A percentile compares a stretch with the other conserved stretches of the same genome.
These are phyloP conservation scores for Paramecium pentaurelia DNA, from an alignment of 73 alveolate species.

Conservation along the genomic window DNA sequence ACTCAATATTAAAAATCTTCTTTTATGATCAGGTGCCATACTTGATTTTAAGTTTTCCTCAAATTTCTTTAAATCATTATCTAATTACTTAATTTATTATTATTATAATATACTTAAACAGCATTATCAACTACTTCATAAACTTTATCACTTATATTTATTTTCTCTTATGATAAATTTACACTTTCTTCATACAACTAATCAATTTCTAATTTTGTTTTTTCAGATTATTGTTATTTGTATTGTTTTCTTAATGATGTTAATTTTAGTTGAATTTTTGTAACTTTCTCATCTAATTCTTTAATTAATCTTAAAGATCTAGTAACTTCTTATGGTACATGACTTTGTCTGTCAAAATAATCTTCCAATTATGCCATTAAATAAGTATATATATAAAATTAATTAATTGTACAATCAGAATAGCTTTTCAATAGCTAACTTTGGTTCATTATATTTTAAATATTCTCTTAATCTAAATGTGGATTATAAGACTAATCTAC, in stretches of 20 bases:
- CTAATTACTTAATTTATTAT: not conserved
- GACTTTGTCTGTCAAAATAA: conserved; percentile 44
- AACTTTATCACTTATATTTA: not conserved
- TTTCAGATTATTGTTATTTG: not conserved
- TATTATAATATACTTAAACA: not conserved
- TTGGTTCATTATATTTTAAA: not conserved
- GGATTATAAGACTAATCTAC: not conserved
- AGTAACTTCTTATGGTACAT: conserved; percentile 38
- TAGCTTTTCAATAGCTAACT: not conserved
- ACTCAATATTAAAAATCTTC: not conserved
- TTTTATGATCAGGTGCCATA: conserved; percentile 48
- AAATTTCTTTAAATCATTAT: conserved; percentile 36
- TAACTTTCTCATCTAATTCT: conserved; percentile 45
- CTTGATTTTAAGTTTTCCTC: conserved; percentile 24
- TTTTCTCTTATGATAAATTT: not conserved
- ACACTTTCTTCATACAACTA: not conserved
- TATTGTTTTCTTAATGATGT: not conserved
- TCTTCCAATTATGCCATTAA: conserved; percentile 47
- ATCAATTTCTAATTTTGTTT: not conserved
- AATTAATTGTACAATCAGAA: not conserved
- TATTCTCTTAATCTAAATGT: conserved; percentile 6
- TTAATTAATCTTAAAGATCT: not conserved
- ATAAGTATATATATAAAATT: not conserved
- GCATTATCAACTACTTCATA: conserved; percentile 40
- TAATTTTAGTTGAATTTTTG: not conserved